Evolutionary conservation across 345 rosid species (phyloP), one percentile per base, ranked within the genome.

Genomic region (Salix caprea): DNA sequence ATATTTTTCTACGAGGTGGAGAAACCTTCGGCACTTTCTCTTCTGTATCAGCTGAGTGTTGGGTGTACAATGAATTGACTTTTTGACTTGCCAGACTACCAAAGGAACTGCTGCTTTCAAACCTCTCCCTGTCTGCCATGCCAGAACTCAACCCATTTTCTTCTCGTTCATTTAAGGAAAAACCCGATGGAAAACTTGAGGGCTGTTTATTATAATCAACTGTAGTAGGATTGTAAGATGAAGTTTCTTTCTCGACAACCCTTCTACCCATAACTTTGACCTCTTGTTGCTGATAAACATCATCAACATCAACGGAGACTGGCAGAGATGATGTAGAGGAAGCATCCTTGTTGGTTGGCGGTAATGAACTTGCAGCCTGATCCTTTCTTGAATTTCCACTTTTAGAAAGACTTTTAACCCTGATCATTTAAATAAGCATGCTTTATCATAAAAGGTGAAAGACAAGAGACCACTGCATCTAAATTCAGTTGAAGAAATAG

Each of bases 321-420:
- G 85, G 82, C 69, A 78, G 37, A 68, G 87, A 82, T 71, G 94
- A 86, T 76, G 82, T 75, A 26, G 90, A 84, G 52, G 88, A 79
- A 62, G 71, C 83, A 83, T 93, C 97, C 85, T 86, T 93, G 56
- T 30, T 90, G 65, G 77, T 74, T 67, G 81, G 81, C 18, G 87
- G 88, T 72, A 81, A 71, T 72, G 89, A 77, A 86, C 71, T 89
- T 61, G 67, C 84, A 70, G 79, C 79, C 82, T 83, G 93, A 75
- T 95, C 99, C 87, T 93, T 93, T 81, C 82, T 95, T 46, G 85
- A 72, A 79, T 91, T 91, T 73, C 97, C 97, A 84, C 90, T 84
- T 88, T 90, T 95, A 26, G 99, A 93, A 67, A 95, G 91, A 89
- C 99, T 93, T 86, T 95, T 95, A 75, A 93, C 99, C 88, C 98